Evolutionary conservation across 495 filamentous ascomycete species (phyloP).

Genomic region (Copromyces sp.): DNA sequence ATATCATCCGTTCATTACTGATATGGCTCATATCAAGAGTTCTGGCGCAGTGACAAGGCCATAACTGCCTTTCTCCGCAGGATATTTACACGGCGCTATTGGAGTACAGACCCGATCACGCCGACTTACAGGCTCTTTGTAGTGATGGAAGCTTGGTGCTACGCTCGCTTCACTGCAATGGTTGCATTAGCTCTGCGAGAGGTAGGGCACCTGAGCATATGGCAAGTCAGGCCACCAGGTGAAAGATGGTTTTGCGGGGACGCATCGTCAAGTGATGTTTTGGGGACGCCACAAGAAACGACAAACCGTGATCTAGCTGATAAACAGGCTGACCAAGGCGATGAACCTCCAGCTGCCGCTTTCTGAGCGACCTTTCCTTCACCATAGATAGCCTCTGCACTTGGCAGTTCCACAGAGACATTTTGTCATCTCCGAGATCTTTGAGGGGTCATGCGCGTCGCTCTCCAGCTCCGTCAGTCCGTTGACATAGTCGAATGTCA

Average conservation of each 20-base stretch:
- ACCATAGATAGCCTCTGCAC: constrained; percentile 63
- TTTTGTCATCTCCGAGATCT: constrained; percentile 37
- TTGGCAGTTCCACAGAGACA: constrained; percentile 60
- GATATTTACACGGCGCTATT: not conserved
- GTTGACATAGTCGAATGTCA: constrained; percentile 82
- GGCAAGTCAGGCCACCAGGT: not conserved
- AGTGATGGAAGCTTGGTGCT: not conserved
- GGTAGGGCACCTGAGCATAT: not conserved
- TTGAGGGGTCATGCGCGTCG: constrained; percentile 39
- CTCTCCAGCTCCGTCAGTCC: constrained; percentile 37
- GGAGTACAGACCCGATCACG: not conserved
- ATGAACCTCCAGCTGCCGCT: no score
- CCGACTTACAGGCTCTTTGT: not conserved
- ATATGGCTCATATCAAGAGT: not conserved
- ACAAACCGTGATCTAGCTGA: no score
- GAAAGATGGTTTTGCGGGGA: not conserved
- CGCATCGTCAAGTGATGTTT: not conserved
- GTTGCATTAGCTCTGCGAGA: not conserved
- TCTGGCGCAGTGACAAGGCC: not conserved
- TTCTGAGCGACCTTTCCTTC: constrained; percentile 1
- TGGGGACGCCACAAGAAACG: not conserved
- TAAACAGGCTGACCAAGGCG: no score
- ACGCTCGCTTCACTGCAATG: not conserved
- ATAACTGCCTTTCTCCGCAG: not conserved
- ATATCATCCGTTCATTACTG: not conserved